A percentile compares a stretch with the other conserved stretches of the same genome.
Evolutionary conservation across 345 rosid species (phyloP).

Genomic region (Toxicodendron radicans): DNA sequence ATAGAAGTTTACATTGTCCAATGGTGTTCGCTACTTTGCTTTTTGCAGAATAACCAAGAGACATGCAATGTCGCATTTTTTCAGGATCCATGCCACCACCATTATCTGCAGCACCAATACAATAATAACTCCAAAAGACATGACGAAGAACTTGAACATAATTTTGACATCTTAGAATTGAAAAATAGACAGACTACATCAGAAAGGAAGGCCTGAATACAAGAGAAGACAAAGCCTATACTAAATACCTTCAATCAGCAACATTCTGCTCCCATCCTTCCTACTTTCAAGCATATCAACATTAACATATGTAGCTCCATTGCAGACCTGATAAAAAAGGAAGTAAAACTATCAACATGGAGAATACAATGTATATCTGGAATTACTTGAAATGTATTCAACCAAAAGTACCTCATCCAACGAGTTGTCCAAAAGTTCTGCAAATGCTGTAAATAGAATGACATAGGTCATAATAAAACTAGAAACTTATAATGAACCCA

Average conservation of each 20-base stretch:
- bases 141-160: constrained; percentile 3
- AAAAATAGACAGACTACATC: background rate
- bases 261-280: constrained; percentile 67
- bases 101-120: constrained; percentile 54
- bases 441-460: constrained; percentile 60
- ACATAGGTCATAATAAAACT: background rate
- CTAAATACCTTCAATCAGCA: constrained; percentile 72
- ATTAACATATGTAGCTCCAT: constrained; percentile 78
- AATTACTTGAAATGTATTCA: background rate
- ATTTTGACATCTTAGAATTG: constrained; percentile 7
- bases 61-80: constrained; percentile 82
- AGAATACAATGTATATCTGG: background rate
- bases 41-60: constrained; percentile 90
- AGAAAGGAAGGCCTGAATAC: background rate
- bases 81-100: constrained; percentile 99
- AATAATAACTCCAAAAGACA: background rate
- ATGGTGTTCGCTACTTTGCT: constrained; percentile 82
- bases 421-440: constrained; percentile 87
- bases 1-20: constrained; percentile 64
- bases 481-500: background rate
- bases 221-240: background rate
- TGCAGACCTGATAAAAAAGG: constrained; percentile 49
- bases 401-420: constrained; percentile 71
- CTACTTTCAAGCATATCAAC: constrained; percentile 67
- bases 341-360: constrained; percentile 12